Percentiles rank a stretch among this genome's conserved stretches.
Conservation (phyloP, 1,139 yeast species). For the Hyphopichia wangnamkhiaoensis region DNA sequence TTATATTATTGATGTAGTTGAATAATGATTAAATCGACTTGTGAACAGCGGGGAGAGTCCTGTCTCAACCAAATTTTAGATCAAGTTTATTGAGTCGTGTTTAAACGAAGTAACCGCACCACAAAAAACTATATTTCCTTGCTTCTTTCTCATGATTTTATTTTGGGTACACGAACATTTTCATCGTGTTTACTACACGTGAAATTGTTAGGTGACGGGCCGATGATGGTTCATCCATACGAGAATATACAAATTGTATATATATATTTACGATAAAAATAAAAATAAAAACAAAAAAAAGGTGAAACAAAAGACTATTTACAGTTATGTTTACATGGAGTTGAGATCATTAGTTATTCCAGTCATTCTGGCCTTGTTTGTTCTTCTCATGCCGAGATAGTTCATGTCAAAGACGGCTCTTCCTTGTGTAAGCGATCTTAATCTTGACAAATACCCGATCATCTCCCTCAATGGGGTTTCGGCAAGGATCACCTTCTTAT, state of each 20-base stretch:
- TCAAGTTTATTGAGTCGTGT: no score
- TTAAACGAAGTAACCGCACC: no score
- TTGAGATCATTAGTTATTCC: constrained; percentile 22
- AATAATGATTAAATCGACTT: no score
- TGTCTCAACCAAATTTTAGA: no score
- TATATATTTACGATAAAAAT: neutral
- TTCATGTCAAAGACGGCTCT: constrained; percentile 83
- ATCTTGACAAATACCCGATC: constrained; percentile 80
- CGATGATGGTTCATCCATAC: no score
- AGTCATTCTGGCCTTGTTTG: constrained; percentile 47
- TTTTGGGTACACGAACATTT: neutral
- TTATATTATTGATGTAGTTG: no score
- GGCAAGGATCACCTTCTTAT: constrained; percentile 64
- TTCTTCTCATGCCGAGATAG: constrained; percentile 70
- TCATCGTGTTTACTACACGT: neutral
- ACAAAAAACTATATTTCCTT: no score
- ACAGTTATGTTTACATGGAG: neutral
- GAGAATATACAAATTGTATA: neutral
- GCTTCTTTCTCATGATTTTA: no score
- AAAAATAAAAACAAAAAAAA: neutral
- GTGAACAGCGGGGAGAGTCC: neutral
- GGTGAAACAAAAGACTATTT: neutral
- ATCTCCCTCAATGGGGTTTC: constrained; percentile 84
- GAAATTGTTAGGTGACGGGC: no score
- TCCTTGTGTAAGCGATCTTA: constrained; percentile 88